Conservation (phyloP, 441 rosid species). For the Oxalis stricta region DNA sequence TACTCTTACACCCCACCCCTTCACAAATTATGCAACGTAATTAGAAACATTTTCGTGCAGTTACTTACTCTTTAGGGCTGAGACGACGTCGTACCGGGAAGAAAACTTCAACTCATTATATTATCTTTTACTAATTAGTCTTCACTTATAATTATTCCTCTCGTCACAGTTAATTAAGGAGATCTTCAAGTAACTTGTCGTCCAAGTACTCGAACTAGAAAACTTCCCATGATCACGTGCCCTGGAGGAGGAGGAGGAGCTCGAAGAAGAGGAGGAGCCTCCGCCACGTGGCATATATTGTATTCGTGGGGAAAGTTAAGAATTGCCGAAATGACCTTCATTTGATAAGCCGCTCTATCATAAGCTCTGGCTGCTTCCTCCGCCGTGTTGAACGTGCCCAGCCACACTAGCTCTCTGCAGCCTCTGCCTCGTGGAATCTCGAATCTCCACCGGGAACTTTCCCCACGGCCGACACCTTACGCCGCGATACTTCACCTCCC, state of each 20-base stretch:
- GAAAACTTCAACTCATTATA: no score
- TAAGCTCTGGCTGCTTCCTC: constrained; percentile 84
- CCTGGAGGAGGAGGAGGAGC: constrained; percentile 23
- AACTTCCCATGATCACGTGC: constrained; percentile 15
- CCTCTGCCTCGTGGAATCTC: constrained; percentile 44
- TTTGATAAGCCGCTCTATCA: constrained; percentile 58
- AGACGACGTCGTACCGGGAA: no score
- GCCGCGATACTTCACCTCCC: constrained; percentile 38
- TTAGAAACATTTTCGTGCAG: no score
- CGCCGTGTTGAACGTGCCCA: constrained; percentile 63
- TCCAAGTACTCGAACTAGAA: constrained; percentile 66
- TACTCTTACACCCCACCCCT: no score
- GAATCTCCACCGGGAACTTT: constrained; percentile 56
- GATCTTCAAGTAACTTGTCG: constrained; percentile 53
- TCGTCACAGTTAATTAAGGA: constrained; percentile 57
- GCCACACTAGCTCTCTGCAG: constrained; percentile 62
- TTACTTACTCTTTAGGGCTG: no score
- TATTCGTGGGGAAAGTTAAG: constrained; percentile 67
- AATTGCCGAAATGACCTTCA: constrained; percentile 63
- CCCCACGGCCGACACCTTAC: constrained; percentile 62
- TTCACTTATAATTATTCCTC: constrained; percentile 7
- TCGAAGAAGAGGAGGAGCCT: constrained; percentile 2
- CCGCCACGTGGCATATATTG: constrained; percentile 16
- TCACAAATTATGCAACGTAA: no score
- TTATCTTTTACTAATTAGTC: not conserved